phyloP scores from a whole-genome alignment of 176 grass and related monocot species.

The Canna indica region DNA sequence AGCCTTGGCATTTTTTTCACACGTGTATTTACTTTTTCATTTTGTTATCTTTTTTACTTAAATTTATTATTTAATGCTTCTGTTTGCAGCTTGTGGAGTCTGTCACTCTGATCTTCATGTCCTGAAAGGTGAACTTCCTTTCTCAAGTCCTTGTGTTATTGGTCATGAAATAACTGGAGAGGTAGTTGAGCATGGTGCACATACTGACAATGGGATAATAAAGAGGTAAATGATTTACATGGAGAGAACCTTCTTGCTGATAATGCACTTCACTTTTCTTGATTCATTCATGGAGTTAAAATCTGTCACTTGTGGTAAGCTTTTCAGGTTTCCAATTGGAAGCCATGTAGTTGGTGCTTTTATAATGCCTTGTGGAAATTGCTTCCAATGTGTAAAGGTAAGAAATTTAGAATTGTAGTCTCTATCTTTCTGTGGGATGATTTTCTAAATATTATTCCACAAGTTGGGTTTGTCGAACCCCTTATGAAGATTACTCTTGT shows the following conservation, averaged over 20 bases:
- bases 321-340: slow-evolving; percentile 71
- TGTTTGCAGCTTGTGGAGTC: slow-evolving; percentile 69
- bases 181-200: slow-evolving; percentile 71
- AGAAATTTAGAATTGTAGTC: background rate
- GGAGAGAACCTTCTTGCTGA: background rate
- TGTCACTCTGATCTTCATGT: slow-evolving; percentile 97
- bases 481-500: background rate
- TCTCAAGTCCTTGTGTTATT: slow-evolving; percentile 72
- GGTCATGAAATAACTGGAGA: slow-evolving; percentile 98
- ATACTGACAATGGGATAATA: slow-evolving; percentile 53
- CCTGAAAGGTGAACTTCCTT: slow-evolving; percentile 88
- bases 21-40: background rate
- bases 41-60: background rate
- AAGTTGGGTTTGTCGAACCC: background rate
- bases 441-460: slow-evolving; percentile 7
- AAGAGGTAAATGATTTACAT: slow-evolving; percentile 39
- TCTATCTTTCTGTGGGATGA: background rate
- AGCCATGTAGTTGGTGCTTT: slow-evolving; percentile 96
- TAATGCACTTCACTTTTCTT: background rate
- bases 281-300: background rate
- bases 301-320: slow-evolving; percentile 2
- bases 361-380: slow-evolving; percentile 99
- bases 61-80: background rate
- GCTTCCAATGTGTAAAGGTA: slow-evolving; percentile 95
- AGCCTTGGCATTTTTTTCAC: no score